Evolutionary conservation across 441 rosid genomes (phyloP), one percentile per base, ranked within the genome.

Genomic region (Syzygium syzygioides): DNA sequence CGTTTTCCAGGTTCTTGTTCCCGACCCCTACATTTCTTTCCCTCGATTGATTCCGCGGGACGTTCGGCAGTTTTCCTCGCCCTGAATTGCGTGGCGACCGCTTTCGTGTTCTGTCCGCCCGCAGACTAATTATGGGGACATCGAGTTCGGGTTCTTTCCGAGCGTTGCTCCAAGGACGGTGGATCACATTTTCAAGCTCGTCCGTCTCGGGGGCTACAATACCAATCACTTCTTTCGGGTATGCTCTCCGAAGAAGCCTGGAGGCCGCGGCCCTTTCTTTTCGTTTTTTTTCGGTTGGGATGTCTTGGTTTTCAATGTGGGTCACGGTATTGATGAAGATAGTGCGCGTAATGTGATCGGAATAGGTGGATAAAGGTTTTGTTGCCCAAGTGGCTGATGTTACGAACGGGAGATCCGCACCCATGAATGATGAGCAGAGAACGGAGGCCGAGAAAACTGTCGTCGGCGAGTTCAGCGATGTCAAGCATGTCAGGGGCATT

Each of bases 301-400:
- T 66, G 37, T 30, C 54, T 62, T 37, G 79, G 6, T 64, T 64
- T 71, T 19, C 18, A 64, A 45, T 76, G 87, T 79, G 53, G 53
- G 57, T 37, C 19, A 55, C 52, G 37, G 52, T 76, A n/a, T 30
- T 59, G 71, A 23, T 45, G 25, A 55, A n/a, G 41, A 28, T 71
- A 34, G 32, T 54, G 66, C 8, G 20, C 57, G 13, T 25, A 79
- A 84, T 91, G 79, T 17, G 34, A 26, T 34, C 68, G 53, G 57
- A 5, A 71, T 89, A 98, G 99, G 97, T 98, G 87, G 99, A 98
- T 92, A 96, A 92, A 90, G 98, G 99, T 6, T 95, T 98, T 93
- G 98, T 96, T 87, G 97, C 98, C 87, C 99, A 96, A 96, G 99
- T 98, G 86, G 99, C 98, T 34, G 98, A 96, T 93, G 99, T 96